Percentiles rank a stretch among this genome's conserved stretches.
Conservation (phyloP, 306 rosid species). For the Cotoneaster glaucophyllus region DNA sequence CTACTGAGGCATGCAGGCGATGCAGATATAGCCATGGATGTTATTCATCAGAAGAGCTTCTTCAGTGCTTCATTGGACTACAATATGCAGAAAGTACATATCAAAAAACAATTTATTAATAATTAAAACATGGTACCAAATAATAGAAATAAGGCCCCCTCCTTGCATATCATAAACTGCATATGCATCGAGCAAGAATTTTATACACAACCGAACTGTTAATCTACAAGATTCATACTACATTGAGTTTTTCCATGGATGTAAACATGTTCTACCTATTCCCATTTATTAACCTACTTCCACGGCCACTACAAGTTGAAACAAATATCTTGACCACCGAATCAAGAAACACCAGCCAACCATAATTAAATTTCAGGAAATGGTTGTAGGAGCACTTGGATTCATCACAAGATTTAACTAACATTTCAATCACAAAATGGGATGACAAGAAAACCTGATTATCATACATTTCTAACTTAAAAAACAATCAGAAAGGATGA, state of each 20-base stretch:
- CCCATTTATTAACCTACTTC: no score
- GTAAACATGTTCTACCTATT: background rate
- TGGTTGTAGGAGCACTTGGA: background rate
- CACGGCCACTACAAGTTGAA: background rate
- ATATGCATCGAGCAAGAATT: background rate
- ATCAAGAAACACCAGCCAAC: background rate
- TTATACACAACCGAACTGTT: background rate
- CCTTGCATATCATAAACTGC: constrained; percentile 3
- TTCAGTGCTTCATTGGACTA: constrained; percentile 12
- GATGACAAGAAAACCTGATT: background rate
- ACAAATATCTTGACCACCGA: background rate
- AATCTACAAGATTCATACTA: background rate
- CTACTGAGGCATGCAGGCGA: constrained; percentile 6
- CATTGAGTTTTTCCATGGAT: background rate
- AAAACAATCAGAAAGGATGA: background rate
- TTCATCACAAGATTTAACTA: background rate
- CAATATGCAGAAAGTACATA: constrained; percentile 3
- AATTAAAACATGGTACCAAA: background rate
- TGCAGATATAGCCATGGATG: constrained; percentile 15
- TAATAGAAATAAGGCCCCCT: background rate
- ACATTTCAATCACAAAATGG: background rate
- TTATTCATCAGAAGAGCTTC: constrained; percentile 20
- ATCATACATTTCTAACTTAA: background rate
- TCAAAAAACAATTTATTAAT: constrained; percentile 6
- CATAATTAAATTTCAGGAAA: background rate